Percentiles rank a stretch among this genome's conserved stretches.
Evolutionary conservation across 345 rosid species (phyloP).

Genomic region (Combretum micranthum): DNA sequence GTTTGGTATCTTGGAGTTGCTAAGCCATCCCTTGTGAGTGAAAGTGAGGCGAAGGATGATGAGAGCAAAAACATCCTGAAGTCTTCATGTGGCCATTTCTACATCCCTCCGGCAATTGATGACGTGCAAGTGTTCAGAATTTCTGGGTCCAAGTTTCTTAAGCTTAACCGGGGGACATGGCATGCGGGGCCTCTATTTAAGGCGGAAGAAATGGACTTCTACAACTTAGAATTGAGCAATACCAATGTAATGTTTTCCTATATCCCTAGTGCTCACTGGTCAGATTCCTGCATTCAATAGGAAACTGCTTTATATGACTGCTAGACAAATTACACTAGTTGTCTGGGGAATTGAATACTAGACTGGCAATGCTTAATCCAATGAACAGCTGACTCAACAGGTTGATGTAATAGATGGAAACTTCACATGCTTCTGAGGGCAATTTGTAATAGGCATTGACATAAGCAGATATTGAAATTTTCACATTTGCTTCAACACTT

Average conservation of each 20-base stretch:
- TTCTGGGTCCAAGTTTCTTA: slow-evolving; percentile 62
- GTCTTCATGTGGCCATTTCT: slow-evolving; percentile 50
- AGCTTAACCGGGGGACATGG: slow-evolving; percentile 73
- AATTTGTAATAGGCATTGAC: too few relatives aligned
- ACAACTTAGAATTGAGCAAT: slow-evolving; percentile 73
- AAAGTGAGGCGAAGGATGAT: slow-evolving; percentile 8
- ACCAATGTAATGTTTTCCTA: slow-evolving; percentile 52
- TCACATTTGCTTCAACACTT: too few relatives aligned
- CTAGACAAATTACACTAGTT: too few relatives aligned
- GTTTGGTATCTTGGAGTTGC: slow-evolving; percentile 82
- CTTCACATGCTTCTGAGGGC: too few relatives aligned
- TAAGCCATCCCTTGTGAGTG: slow-evolving; percentile 46
- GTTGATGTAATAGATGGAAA: too few relatives aligned
- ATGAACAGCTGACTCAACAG: too few relatives aligned
- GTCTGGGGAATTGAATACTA: too few relatives aligned
- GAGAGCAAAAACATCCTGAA: slow-evolving; percentile 11
- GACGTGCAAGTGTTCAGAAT: slow-evolving; percentile 55
- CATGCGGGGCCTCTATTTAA: slow-evolving; percentile 72
- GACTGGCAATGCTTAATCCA: too few relatives aligned
- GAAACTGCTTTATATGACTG: too few relatives aligned
- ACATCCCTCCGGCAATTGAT: slow-evolving; percentile 51
- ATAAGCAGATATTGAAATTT: too few relatives aligned
- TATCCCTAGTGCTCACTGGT: neutral
- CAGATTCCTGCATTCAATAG: neutral
- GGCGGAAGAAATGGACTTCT: slow-evolving; percentile 56